Conservation (phyloP, 2,329 filamentous ascomycete species). For the Ascochyta koolunga region DNA sequence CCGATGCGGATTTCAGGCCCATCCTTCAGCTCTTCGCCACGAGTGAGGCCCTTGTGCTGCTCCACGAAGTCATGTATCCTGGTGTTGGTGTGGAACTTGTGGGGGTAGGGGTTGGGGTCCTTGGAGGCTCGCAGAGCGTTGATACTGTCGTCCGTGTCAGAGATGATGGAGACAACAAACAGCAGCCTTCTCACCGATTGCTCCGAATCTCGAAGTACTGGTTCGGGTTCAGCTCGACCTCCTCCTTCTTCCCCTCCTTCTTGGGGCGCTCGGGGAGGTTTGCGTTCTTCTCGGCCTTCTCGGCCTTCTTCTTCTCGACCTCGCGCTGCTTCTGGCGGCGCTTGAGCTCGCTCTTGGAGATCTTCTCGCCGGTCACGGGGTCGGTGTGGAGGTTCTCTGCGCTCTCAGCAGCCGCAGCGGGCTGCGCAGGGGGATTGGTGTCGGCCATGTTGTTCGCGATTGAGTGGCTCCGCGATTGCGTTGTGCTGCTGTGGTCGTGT, state of each 20-base stretch:
- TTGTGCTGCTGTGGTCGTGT: slow-evolving; percentile 23
- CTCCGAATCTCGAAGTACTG: slow-evolving; percentile 94
- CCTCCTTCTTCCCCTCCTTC: slow-evolving; percentile 63
- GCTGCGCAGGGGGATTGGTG: slow-evolving; percentile 34
- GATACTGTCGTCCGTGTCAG: slow-evolving; percentile 64
- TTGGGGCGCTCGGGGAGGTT: slow-evolving; percentile 64
- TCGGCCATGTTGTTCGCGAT: slow-evolving; percentile 43
- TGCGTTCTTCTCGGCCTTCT: slow-evolving; percentile 69
- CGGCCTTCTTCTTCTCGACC: slow-evolving; percentile 87
- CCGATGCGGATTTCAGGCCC: slow-evolving; percentile 74
- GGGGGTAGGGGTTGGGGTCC: slow-evolving; percentile 81
- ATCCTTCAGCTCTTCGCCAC: slow-evolving; percentile 80
- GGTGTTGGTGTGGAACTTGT: slow-evolving; percentile 89
- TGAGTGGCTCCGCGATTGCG: slow-evolving; percentile 5
- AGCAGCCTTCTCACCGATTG: too few relatives aligned
- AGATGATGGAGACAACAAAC: background rate
- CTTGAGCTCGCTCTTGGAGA: slow-evolving; percentile 73
- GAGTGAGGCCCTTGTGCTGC: slow-evolving; percentile 81
- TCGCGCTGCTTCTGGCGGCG: slow-evolving; percentile 91
- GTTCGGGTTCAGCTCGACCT: slow-evolving; percentile 74
- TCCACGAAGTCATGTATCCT: slow-evolving; percentile 80
- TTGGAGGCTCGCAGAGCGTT: slow-evolving; percentile 75
- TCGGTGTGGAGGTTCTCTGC: slow-evolving; percentile 77
- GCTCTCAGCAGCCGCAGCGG: slow-evolving; percentile 36
- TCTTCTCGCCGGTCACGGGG: slow-evolving; percentile 87